Percentiles rank a stretch among this genome's conserved stretches.
Conservation (phyloP, 1,284 basidiomycete species). For the Inonotus hispidus region DNA sequence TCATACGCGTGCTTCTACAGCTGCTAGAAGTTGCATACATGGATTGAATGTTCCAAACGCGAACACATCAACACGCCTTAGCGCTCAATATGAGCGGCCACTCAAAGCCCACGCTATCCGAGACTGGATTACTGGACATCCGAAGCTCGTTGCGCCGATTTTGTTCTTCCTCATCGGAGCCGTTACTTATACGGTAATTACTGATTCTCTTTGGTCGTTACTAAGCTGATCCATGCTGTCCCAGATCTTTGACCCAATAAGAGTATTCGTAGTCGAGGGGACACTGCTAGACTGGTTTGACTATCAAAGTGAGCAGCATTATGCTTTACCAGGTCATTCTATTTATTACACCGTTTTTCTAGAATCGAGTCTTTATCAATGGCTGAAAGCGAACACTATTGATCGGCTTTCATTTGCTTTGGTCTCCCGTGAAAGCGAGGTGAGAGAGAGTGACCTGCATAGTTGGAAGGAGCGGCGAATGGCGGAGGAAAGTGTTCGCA, state of each 20-base stretch:
- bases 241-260: slow-evolving; percentile 89
- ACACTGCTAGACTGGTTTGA: slow-evolving; percentile 85
- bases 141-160: slow-evolving; percentile 81
- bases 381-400: slow-evolving; percentile 56
- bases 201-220: slow-evolving; percentile 18
- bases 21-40: slow-evolving; percentile 84
- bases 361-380: slow-evolving; percentile 64
- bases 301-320: slow-evolving; percentile 46
- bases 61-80: slow-evolving; percentile 47
- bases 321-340: slow-evolving; percentile 7
- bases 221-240: neutral
- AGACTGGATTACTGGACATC: slow-evolving; percentile 84
- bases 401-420: slow-evolving; percentile 39
- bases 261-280: slow-evolving; percentile 78
- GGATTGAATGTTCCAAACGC: slow-evolving; percentile 46
- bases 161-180: slow-evolving; percentile 85
- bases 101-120: slow-evolving; percentile 75
- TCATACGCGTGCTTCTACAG: slow-evolving; percentile 64
- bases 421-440: slow-evolving; percentile 5
- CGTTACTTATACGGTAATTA: slow-evolving; percentile 77
- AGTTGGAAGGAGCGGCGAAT: slow-evolving; percentile 81
- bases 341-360: slow-evolving; percentile 11
- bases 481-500: slow-evolving; percentile 62
- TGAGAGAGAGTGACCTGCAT: slow-evolving; percentile 11
- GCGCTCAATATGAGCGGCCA: slow-evolving; percentile 66